Base-by-base conservation (phyloP, 768 basidiomycete genomes). In the Russula ochroleuca region DNA sequence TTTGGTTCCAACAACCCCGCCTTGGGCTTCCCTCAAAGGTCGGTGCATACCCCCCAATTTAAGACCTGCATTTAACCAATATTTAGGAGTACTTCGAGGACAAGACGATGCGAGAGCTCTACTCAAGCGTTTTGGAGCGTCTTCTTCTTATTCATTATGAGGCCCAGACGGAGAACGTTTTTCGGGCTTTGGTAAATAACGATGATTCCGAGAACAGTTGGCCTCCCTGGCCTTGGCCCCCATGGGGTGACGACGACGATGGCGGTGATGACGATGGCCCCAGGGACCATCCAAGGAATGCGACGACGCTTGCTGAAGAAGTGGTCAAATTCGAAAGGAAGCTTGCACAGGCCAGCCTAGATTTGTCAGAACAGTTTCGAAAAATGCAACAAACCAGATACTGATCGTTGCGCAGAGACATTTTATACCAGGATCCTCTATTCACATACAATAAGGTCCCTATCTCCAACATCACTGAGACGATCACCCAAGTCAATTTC, bases 11-110 rank as follows among this genome's bases (percentile, higher is more conserved):
- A 67, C 94, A 97, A 71, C 83, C 90, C 2, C 77, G 75, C 9
- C 78, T 96, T 15, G 91, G 92, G 47, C 84, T 97, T 14, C 94
- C 93, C 1, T 85, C 94, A 17, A 95, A 94, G 82, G 92, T 90
- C 31, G 19, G 55, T 65, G 0, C n/a, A 40, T 37, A 61, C 9
- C 45, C 15, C 41, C 56, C 19, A 17, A 41, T 33, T 25, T 25
- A 19, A 43, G 28, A 10, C 28, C 15, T 48, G 62, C 55, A 49
- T 65, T 31, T 57, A 25, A 41, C 61, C 43, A 17, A 41, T 19
- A 38, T 45, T 13, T 67, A 93, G 88, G 93, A 95, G 76, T 97
- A 98, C 73, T 98, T 92, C 73, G 82, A 87, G 58, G 95, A 98
- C 52, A 78, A 85, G 59, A 73, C 77, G 0, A 81, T 92, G 41